Base-by-base conservation (phyloP, 495 filamentous ascomycete species). In the Aspergillus homomorphus region DNA sequence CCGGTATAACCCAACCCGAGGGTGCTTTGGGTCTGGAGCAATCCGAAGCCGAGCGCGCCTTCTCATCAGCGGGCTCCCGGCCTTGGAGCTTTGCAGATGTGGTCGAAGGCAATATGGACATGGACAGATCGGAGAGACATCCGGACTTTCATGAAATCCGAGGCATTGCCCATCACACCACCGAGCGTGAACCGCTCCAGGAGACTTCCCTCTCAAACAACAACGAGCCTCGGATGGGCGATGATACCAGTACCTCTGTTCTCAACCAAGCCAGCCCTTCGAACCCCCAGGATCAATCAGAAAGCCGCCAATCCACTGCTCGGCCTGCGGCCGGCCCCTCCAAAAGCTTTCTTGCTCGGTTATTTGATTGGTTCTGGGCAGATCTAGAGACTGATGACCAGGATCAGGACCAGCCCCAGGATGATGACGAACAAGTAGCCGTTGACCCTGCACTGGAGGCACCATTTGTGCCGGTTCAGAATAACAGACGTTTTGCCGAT, bases 301-400 rank as follows among this genome's bases (percentile, higher is more conserved):
- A 62, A 14, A 59, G 42, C 10, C 1, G 42, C 18, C 51, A 2
- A 30, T 51, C 16, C 55, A 57, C 45, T 26, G 62, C 60, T 30
- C 57, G 59, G 28, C 21, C 53, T 15, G 15, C 43, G 21, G 19
- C 51, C 14, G 49, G 23, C n/a, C 57, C 54, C 10, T 64, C 65
- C 0, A 62, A 63, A 28, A 56, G 51, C 3, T 22, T 70, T 14
- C 19, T 43, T 2, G 62, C 69, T 22, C 57, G 60, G 41, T 45
- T 73, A 21, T 53, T 76, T 12, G 76, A 88, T 58, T 89, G 84
- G 80, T 76, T 89, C 43, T 90, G 85, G 84, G 85, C 81, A 15
- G 85, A 85, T 60, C 71, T 83, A 26, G 70, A 69, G 8, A 65
- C 67, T 5, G 62, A 65, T 43, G 63, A 65, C n/a, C 66, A 69